Conservation (phyloP, 2,329 filamentous ascomycete species). For the Apiospora malaysiana region DNA sequence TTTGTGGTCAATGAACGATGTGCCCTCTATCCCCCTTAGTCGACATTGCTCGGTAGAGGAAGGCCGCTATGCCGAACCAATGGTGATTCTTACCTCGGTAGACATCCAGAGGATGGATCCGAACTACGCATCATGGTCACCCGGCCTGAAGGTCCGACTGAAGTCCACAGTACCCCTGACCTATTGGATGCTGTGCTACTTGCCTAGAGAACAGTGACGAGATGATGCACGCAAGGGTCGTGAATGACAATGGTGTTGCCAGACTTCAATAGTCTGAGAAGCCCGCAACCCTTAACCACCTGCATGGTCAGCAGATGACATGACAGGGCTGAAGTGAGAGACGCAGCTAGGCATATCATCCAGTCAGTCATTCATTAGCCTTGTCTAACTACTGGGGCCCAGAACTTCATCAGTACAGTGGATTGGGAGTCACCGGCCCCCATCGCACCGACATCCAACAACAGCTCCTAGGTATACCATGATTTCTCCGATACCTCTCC, state of each 20-base stretch:
- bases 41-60: background rate
- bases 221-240: background rate
- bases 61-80: background rate
- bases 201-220: background rate
- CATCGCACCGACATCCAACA: background rate
- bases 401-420: background rate
- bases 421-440: background rate
- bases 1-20: background rate
- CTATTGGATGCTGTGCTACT: background rate
- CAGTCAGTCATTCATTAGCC: background rate
- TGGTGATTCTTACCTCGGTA: background rate
- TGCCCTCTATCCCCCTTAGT: background rate
- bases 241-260: background rate
- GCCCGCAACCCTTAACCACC: background rate
- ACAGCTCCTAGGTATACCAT: background rate
- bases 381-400: background rate
- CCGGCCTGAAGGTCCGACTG: background rate
- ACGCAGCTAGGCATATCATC: background rate
- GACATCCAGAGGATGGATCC: background rate
- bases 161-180: background rate
- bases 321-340: background rate
- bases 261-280: constrained; percentile 7
- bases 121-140: background rate
- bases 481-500: background rate
- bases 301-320: constrained; percentile 16